phyloP scores from a whole-genome alignment of 2,329 filamentous ascomycete genomes.

The Aaosphaeria pasadenensis region DNA sequence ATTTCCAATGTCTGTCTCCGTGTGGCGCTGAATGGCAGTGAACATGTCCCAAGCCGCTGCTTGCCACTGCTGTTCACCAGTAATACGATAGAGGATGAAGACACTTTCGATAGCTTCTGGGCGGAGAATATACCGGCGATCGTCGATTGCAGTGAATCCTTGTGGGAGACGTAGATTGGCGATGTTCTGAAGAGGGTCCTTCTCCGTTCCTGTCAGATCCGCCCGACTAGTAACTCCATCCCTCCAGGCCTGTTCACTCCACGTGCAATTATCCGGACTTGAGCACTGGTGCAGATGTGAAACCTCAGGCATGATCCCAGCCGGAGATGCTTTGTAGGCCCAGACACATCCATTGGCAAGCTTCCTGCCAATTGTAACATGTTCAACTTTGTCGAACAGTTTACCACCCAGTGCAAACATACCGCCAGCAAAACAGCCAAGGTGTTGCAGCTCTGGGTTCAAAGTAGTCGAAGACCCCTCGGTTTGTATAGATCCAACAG shows the following conservation, averaged over 20 bases:
- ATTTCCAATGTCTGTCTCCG: slow-evolving; percentile 45
- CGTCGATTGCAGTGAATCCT: slow-evolving; percentile 44
- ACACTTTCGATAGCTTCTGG: slow-evolving; percentile 62
- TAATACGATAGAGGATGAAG: slow-evolving; percentile 60
- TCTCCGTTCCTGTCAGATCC: slow-evolving; percentile 16
- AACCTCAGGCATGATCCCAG: slow-evolving; percentile 61
- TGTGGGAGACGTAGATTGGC: slow-evolving; percentile 39
- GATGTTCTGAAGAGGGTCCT: slow-evolving; percentile 34
- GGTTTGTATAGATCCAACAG: slow-evolving; percentile 43
- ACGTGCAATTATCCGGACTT: slow-evolving; percentile 43
- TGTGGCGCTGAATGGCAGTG: slow-evolving; percentile 41
- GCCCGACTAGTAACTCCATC: slow-evolving; percentile 32
- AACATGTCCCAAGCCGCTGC: slow-evolving; percentile 52
- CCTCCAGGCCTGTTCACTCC: slow-evolving; percentile 54
- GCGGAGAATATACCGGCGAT: slow-evolving; percentile 47
- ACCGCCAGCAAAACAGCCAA: slow-evolving; percentile 59
- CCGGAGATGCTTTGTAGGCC: slow-evolving; percentile 56
- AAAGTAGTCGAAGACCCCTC: slow-evolving; percentile 30
- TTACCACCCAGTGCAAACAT: slow-evolving; percentile 62
- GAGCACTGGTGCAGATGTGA: slow-evolving; percentile 54
- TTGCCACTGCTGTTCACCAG: slow-evolving; percentile 49
- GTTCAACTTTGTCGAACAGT: slow-evolving; percentile 52
- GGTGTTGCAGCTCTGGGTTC: slow-evolving; percentile 54
- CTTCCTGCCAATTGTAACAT: slow-evolving; percentile 56
- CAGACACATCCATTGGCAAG: slow-evolving; percentile 62